Evolutionary conservation across 139 green algal species (phyloP), one percentile per base, ranked within the genome.

Genomic region (Chlorella vulgaris): DNA sequence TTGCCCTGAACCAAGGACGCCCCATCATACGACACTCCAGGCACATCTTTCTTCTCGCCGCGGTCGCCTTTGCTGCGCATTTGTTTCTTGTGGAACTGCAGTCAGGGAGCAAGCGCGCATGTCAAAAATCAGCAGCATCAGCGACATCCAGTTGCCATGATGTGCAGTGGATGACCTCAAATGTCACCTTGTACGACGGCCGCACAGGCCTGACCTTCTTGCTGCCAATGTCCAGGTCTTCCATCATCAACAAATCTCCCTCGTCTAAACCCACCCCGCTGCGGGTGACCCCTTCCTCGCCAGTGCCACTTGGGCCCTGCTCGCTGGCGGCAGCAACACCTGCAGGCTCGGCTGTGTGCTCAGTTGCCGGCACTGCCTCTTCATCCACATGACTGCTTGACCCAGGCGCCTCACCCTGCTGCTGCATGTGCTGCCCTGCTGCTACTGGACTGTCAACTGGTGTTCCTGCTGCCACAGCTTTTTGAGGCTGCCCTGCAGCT

Each of bases 61-160:
- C 89, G 40, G 58, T 85, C 81, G 2, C 90, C 92, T 80, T 96
- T 97, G 36, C 47, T 83, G 43, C 90, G 65, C 1, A 74, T 47
- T 24, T 89, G 75, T 81, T 96, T 96, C 81, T 96, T 96, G 38
- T 97, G 88, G 67, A 96, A 95, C 73, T 79, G 73, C 51, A 40
- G 18, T 4, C 29, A 28, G 43, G 47, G n/a, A 65, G n/a, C 55
- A 65, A 58, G 15, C 13, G 47, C 13, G 15, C 47, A 58, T 58
- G 22, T 15, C 18, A 65, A 65, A n/a, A 47, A 33, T 81, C 90
- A 91, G 7, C 66, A 31, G 38, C 74, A 36, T 31, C 55, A n/a
- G 29, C n/a, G 33, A 10, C 38, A 50, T 69, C 51, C 50, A 66
- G 24, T 7, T 68, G 10, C 31, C n/a, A 5, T 42, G 2, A 10